These are phyloP conservation scores for Pythium myriotylum DNA, from an alignment of 352 stramenopile species.

Conservation along the genomic window DNA sequence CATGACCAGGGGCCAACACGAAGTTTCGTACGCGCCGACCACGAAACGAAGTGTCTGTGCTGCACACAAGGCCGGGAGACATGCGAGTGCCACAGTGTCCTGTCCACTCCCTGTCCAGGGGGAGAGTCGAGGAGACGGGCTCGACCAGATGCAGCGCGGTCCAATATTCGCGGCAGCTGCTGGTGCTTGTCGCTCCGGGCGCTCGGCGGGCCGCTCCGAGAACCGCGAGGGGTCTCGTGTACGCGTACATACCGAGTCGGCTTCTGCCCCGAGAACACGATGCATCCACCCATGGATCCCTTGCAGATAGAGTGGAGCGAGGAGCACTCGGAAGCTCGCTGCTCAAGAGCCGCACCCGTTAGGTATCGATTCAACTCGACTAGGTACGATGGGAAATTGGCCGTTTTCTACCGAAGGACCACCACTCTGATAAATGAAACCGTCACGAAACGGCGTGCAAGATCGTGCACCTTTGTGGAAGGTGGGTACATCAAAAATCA, in stretches of 20 bases:
- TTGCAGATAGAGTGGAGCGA: too few relatives aligned
- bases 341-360: slow-evolving; percentile 12
- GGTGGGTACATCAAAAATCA: background rate
- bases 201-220: background rate
- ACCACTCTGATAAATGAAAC: slow-evolving; percentile 18
- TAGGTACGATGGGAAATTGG: background rate
- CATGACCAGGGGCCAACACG: background rate
- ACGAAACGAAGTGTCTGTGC: background rate
- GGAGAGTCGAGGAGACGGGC: background rate
- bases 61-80: background rate
- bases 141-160: background rate
- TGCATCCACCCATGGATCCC: too few relatives aligned
- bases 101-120: background rate
- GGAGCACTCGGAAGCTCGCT: too few relatives aligned
- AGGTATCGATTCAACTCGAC: slow-evolving; percentile 15
- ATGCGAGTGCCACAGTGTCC: background rate
- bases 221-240: too few relatives aligned
- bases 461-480: slow-evolving; percentile 17
- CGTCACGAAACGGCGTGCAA: slow-evolving; percentile 9
- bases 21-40: slow-evolving; percentile 15
- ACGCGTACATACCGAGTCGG: too few relatives aligned
- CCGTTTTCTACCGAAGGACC: background rate
- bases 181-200: background rate
- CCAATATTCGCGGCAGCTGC: slow-evolving; percentile 2
- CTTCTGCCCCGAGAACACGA: too few relatives aligned